Evolutionary conservation across 148 eudicot genomes (phyloP).

Genomic region (Hydrangea macrophylla): DNA sequence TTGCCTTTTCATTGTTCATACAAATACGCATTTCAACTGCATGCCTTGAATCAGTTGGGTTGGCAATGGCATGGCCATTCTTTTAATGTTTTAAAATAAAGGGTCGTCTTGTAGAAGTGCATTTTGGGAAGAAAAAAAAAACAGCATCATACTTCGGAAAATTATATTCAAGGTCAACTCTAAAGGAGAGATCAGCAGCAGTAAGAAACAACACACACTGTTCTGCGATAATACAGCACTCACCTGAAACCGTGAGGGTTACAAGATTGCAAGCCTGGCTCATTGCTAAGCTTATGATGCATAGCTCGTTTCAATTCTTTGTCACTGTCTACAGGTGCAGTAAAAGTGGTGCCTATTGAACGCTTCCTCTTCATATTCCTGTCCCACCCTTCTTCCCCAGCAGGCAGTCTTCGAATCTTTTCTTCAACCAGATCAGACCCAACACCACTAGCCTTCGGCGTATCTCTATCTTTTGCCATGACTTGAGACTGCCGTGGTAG

Average conservation of each 20-base stretch:
- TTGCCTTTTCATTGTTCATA: too few relatives aligned
- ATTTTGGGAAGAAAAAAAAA: neutral
- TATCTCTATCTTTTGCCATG: conserved; percentile 67
- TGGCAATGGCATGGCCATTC: neutral
- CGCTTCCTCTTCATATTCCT: conserved; percentile 87
- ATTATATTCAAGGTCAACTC: neutral
- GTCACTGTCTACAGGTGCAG: conserved; percentile 62
- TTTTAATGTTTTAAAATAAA: neutral
- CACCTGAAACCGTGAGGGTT: conserved; percentile 71
- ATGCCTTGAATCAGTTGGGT: conserved; percentile 7
- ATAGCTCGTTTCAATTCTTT: conserved; percentile 67
- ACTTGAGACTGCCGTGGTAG: conserved; percentile 56
- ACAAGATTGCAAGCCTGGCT: conserved; percentile 48
- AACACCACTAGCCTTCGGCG: conserved; percentile 46
- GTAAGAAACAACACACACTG: neutral
- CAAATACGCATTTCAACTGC: too few relatives aligned
- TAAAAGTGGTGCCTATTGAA: conserved; percentile 57
- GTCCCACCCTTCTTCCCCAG: conserved; percentile 96
- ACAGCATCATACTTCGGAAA: conserved; percentile 3
- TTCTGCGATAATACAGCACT: neutral
- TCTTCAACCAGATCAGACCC: conserved; percentile 66
- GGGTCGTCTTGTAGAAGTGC: neutral
- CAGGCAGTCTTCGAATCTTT: conserved; percentile 69
- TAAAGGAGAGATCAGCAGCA: neutral
- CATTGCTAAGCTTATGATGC: conserved; percentile 61